Conservation (phyloP, 2,329 filamentous ascomycete species). For the Endothia cerciana region DNA sequence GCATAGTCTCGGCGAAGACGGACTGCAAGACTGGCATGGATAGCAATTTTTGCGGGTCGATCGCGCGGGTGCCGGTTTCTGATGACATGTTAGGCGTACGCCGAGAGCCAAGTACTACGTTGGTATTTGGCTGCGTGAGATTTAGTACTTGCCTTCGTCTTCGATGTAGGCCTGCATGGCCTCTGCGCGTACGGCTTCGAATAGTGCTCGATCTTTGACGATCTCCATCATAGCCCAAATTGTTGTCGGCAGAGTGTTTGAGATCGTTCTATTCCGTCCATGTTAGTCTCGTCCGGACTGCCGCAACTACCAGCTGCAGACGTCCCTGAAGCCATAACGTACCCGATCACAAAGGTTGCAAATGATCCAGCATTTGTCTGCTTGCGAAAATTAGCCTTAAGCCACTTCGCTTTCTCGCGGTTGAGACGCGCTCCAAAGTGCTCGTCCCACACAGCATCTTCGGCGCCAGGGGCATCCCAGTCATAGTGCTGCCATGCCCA, state of each 20-base stretch:
- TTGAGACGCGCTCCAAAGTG: neutral
- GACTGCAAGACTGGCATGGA: neutral
- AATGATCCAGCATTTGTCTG: too few relatives aligned
- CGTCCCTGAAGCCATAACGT: too few relatives aligned
- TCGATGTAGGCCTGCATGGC: too few relatives aligned
- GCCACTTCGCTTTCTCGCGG: neutral
- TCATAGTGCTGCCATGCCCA: neutral
- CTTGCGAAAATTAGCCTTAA: too few relatives aligned
- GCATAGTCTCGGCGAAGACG: neutral
- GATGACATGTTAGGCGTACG: too few relatives aligned
- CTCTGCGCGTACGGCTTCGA: neutral
- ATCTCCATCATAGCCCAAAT: slow-evolving; percentile 1
- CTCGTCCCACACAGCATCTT: neutral
- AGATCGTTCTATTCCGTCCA: too few relatives aligned
- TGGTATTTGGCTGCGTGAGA: too few relatives aligned
- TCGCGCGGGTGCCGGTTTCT: neutral
- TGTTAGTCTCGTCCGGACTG: too few relatives aligned
- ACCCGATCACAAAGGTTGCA: too few relatives aligned
- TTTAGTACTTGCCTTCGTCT: too few relatives aligned
- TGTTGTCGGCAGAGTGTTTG: neutral
- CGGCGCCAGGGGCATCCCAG: neutral
- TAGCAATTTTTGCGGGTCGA: neutral
- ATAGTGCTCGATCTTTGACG: neutral
- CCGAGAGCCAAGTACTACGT: too few relatives aligned
- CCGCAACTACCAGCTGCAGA: too few relatives aligned